phyloP scores from a whole-genome alignment of 139 green algal species.

The Prasinococcaceae sp. region DNA sequence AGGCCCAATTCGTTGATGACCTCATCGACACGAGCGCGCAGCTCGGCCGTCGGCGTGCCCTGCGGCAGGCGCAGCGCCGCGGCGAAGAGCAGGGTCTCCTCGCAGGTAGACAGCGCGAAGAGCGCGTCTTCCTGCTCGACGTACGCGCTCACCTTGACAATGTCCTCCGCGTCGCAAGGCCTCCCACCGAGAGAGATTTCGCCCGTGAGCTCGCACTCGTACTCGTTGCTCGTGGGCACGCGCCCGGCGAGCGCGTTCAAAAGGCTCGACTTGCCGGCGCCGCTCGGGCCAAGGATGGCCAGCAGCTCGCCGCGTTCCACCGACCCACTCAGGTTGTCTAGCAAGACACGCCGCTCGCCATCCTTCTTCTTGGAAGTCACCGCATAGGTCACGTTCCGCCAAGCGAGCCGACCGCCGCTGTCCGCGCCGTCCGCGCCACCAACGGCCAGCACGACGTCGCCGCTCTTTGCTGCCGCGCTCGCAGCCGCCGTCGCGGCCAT shows the following conservation, averaged over 20 bases:
- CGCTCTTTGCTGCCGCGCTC: no score
- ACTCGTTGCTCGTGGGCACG: not conserved
- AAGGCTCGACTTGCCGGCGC: slow-evolving; percentile 26
- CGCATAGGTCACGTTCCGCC: no score
- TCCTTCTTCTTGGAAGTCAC: no score
- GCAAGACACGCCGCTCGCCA: no score
- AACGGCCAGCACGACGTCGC: no score
- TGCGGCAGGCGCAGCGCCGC: slow-evolving; percentile 36
- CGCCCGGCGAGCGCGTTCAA: slow-evolving; percentile 25
- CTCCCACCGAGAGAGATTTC: not conserved
- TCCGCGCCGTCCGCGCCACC: no score
- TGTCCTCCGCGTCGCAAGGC: slow-evolving; percentile 10
- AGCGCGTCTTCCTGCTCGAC: slow-evolving; percentile 45
- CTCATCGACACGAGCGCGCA: slow-evolving; percentile 14
- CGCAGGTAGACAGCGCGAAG: slow-evolving; percentile 40
- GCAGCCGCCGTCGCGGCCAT: no score
- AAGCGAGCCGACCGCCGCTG: no score
- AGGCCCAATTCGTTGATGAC: slow-evolving; percentile 29
- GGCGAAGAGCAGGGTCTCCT: slow-evolving; percentile 54
- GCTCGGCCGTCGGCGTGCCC: slow-evolving; percentile 13
- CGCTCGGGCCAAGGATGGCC: slow-evolving; percentile 22
- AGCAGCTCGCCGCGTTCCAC: slow-evolving; percentile 16
- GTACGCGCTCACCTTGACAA: slow-evolving; percentile 7
- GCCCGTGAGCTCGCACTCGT: slow-evolving; percentile 19
- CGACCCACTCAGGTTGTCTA: not conserved